Conservation (phyloP, 257 asterid genomes). For the Ajuga chamaepitys region DNA sequence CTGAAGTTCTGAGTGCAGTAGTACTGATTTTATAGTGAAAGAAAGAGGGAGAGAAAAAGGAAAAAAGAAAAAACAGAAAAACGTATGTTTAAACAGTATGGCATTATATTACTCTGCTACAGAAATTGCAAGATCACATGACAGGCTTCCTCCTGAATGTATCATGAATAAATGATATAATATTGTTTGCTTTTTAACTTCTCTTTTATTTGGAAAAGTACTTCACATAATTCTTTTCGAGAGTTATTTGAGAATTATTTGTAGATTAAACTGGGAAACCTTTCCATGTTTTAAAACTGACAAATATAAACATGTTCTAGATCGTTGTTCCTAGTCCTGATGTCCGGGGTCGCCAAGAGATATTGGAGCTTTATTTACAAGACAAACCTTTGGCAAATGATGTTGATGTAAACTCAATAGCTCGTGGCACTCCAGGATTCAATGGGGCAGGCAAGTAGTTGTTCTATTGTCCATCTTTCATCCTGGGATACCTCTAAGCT, state of each 20-base stretch:
- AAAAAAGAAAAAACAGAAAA: background rate
- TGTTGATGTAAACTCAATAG: constrained; percentile 82
- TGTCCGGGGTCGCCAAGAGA: constrained; percentile 90
- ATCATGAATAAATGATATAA: background rate
- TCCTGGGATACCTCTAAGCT: background rate
- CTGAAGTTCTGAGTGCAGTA: background rate
- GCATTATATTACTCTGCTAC: background rate
- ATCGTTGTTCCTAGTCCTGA: constrained; percentile 91
- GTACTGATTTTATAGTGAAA: background rate
- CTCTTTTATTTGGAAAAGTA: background rate
- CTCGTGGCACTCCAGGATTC: constrained; percentile 99
- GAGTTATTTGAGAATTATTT: background rate
- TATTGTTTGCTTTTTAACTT: background rate
- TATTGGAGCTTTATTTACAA: constrained; percentile 81
- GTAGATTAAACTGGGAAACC: background rate
- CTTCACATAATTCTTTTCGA: background rate
- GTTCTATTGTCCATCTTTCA: constrained; percentile 11
- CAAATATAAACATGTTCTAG: constrained; percentile 28
- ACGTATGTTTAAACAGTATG: background rate
- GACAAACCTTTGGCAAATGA: constrained; percentile 82
- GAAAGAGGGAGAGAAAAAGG: too few species aligned
- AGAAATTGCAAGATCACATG: background rate
- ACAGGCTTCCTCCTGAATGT: constrained; percentile 4
- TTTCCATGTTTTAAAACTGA: constrained; percentile 8
- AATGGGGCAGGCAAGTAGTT: constrained; percentile 81